Conservation (phyloP, 176 grass and related monocot species). For the Otatea glauca region DNA sequence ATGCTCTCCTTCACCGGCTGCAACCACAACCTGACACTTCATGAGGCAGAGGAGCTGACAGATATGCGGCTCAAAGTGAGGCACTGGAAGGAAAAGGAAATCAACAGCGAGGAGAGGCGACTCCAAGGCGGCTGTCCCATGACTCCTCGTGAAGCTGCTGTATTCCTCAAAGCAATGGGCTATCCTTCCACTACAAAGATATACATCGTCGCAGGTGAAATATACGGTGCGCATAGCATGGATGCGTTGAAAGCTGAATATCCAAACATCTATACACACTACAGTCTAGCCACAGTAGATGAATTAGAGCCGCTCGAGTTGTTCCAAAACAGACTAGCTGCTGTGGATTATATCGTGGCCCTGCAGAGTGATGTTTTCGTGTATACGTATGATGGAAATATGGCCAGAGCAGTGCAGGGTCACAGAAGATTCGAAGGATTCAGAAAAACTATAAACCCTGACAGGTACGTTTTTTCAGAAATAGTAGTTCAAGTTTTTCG, state of each 20-base stretch:
- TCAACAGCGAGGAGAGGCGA: constrained; percentile 65
- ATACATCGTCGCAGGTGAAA: constrained; percentile 75
- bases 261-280: constrained; percentile 76
- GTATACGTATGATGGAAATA: constrained; percentile 83
- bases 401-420: constrained; percentile 82
- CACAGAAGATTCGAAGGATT: constrained; percentile 72
- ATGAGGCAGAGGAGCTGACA: constrained; percentile 59
- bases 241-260: constrained; percentile 58
- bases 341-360: constrained; percentile 74
- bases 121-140: constrained; percentile 69
- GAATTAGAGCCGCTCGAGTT: constrained; percentile 62
- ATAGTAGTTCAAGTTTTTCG: background rate
- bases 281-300: constrained; percentile 55
- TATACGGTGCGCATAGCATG: constrained; percentile 65
- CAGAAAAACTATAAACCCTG: constrained; percentile 77
- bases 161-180: constrained; percentile 80
- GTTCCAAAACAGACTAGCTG: constrained; percentile 74
- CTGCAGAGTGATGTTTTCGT: constrained; percentile 69
- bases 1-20: constrained; percentile 83
- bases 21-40: constrained; percentile 59
- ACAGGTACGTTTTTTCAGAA: constrained; percentile 48
- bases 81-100: constrained; percentile 83
- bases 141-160: constrained; percentile 72
- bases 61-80: constrained; percentile 63
- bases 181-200: constrained; percentile 69